Evolutionary conservation across 208 protist genomes (phyloP), one percentile per base, ranked within the genome.

Genomic region (Leishmania amazonensis): DNA sequence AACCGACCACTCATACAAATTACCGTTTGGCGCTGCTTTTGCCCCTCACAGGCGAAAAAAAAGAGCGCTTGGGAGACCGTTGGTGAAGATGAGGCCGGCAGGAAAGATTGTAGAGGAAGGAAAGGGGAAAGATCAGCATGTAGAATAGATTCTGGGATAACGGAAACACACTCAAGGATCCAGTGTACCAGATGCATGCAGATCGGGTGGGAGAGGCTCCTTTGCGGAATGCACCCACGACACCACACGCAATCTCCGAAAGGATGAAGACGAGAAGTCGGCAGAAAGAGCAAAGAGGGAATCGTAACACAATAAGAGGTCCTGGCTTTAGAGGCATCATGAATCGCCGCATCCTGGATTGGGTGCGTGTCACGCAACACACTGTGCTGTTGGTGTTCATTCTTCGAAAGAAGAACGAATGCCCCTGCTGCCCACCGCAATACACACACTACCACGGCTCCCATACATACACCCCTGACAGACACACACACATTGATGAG

Each of bases 81-180:
- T 74, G 54, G 58, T 57, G 79, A 83, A 58, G 42, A 74, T 13
- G n/a, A 19, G 40, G n/a, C 19, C 28, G 45, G 68, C 68, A 49
- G 45, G 21, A 53, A 49, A 53, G 7, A 35, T 45, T 74, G 68
- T 13, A 74, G 31, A 53, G 24, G 68, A 74, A 40, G 38, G 47
- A 70, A 79, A 38, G n/a, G 45, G 38, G 13, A 68, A 64, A 79
- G 17, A 79, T 28, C 17, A 42, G 31, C 75, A 21, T 62, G 28
- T 42, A 74, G 40, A 53, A 53, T 19, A 21, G 28, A 53, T 35
- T 67, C 62, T 15, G 68, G 31, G 45, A 38, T 45, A 11, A 19
- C 45, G 6, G 6, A 74, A 21, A 28, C 68, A 28, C 42, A 7
- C 68, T 49, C 68, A 17, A n/a, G 42, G 68, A 74, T 74, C 45